These are phyloP conservation scores for Aegle marmelos DNA, from an alignment of 345 rosid species.

Conservation along the genomic window DNA sequence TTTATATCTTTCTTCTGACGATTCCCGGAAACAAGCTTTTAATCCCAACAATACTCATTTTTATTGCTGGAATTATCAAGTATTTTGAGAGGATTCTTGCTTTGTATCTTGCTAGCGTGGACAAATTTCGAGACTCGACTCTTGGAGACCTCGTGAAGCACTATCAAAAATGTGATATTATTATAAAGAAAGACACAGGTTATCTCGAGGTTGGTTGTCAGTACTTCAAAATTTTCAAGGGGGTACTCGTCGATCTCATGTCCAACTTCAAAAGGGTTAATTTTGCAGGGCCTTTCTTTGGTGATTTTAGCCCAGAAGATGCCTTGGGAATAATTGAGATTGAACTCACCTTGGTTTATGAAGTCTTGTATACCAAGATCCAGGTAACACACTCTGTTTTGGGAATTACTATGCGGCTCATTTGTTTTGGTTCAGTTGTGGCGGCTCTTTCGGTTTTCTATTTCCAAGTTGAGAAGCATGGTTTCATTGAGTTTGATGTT, in stretches of 20 bases:
- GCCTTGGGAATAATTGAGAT: conserved; percentile 52
- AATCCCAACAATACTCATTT: conserved; percentile 44
- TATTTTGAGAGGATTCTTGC: conserved; percentile 49
- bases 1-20: conserved; percentile 43
- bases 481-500: conserved; percentile 36
- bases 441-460: conserved; percentile 34
- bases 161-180: conserved; percentile 15
- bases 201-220: conserved; percentile 33
- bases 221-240: conserved; percentile 48
- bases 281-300: conserved; percentile 46
- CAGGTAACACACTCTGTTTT: conserved; percentile 31
- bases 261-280: conserved; percentile 51
- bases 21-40: conserved; percentile 28
- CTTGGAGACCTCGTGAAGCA: conserved; percentile 12
- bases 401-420: conserved; percentile 32
- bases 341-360: conserved; percentile 67
- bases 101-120: not conserved
- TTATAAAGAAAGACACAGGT: conserved; percentile 15
- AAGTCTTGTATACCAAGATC: conserved; percentile 54
- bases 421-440: conserved; percentile 28
- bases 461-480: conserved; percentile 27
- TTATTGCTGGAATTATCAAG: conserved; percentile 37
- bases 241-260: conserved; percentile 58
- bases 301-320: conserved; percentile 13
- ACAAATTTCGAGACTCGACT: not conserved